A percentile compares a stretch with the other conserved stretches of the same genome.
Conservation (phyloP, 306 rosid genomes). For the Rosa chinensis region DNA sequence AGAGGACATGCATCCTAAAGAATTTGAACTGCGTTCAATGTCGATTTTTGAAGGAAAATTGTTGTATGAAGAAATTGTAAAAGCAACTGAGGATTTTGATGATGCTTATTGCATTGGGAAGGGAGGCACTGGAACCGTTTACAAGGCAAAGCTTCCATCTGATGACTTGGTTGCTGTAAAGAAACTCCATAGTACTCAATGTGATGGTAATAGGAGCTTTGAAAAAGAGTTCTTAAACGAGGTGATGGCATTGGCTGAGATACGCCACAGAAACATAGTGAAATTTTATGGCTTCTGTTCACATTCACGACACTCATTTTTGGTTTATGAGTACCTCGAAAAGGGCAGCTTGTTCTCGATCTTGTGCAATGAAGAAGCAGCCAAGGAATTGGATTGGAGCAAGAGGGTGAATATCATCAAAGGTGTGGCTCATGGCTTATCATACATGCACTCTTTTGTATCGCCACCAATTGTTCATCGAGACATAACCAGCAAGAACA, state of each 20-base stretch:
- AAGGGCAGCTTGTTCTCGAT: conserved; percentile 37
- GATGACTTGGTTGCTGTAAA: conserved; percentile 36
- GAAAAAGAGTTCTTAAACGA: conserved; percentile 27
- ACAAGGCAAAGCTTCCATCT: conserved; percentile 34
- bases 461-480: conserved; percentile 33
- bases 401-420: conserved; percentile 28
- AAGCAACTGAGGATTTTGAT: conserved; percentile 37
- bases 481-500: conserved; percentile 45
- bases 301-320: conserved; percentile 24
- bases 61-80: conserved; percentile 32
- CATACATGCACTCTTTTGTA: conserved; percentile 33
- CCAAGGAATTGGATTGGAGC: conserved; percentile 33
- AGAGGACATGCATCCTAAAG: neutral
- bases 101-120: conserved; percentile 31
- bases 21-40: conserved; percentile 11
- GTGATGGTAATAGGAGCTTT: neutral
- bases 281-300: conserved; percentile 37
- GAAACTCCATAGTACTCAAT: conserved; percentile 25
- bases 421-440: conserved; percentile 38
- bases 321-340: conserved; percentile 36
- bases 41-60: conserved; percentile 31
- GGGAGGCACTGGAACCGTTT: conserved; percentile 39
- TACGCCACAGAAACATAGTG: conserved; percentile 29
- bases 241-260: conserved; percentile 23
- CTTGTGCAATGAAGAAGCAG: conserved; percentile 16